Evolutionary conservation across 495 filamentous ascomycete genomes (phyloP), one percentile per base, ranked within the genome.

Genomic region (Penicillium tannophilum): DNA sequence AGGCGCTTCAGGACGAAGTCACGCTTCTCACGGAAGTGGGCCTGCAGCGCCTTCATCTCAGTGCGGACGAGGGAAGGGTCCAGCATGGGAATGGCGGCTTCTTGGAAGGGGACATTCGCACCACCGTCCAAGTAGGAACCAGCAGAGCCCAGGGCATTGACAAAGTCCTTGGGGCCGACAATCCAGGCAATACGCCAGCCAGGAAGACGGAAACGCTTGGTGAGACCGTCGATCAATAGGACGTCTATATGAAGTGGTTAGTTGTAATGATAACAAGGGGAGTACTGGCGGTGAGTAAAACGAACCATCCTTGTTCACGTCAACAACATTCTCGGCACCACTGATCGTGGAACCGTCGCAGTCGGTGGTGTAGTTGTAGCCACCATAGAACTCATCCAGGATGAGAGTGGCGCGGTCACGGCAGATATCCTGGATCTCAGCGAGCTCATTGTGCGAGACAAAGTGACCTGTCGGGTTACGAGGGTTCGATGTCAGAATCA

Each of bases 101-200:
- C 89, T 72, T 97, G 93, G 84, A 98, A 97, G 23, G 93, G 92
- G 5, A 90, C 92, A 68, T 96, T 96, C 67, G 91, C 90, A 58
- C 93, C 93, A 56, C 93, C 93, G 66, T 97, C 93, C n/a, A 98
- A 87, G 78, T 97, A 98, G 3, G 87, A 90, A 33, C 93, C 93
- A 64, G 93, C 95, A 36, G 89, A 92, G 56, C 91, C 91, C 59
- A 98, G 91, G 20, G 93, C 92, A 69, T 90, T 89, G 77, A 98
- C 90, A 77, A 97, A 98, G 56, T 96, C 93, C 78, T 97, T 97
- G 49, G 93, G 93, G 2, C 93, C 93, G 49, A 98, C 72, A 60
- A 98, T 89, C 93, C 93, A 97, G 9, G 93, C 93, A 48, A 98
- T 92, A 61, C 93, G 90, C 93, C 93, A 98, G 55, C 93, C 93